phyloP scores from a whole-genome alignment of 2,329 filamentous ascomycete species.

The Seiridium unicorne region DNA sequence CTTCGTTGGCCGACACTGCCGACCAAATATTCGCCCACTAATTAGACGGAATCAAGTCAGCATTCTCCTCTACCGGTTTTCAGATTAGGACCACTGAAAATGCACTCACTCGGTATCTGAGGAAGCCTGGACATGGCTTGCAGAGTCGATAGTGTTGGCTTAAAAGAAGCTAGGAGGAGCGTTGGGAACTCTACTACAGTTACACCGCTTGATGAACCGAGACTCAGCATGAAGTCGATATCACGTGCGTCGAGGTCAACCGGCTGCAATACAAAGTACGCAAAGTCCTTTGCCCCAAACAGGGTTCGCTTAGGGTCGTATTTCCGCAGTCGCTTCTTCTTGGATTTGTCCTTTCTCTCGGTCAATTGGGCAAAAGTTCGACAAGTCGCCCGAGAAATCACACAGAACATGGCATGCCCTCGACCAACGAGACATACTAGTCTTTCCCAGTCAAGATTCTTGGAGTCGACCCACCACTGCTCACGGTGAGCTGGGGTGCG shows the following conservation, averaged over 20 bases:
- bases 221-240: neutral
- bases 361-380: neutral
- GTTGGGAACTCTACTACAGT: slow-evolving; percentile 61
- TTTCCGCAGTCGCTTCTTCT: neutral
- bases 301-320: neutral
- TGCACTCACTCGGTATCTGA: slow-evolving; percentile 37
- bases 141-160: slow-evolving; percentile 53
- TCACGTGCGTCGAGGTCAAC: slow-evolving; percentile 25
- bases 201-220: neutral
- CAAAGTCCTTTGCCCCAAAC: neutral
- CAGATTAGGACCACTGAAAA: too few species aligned
- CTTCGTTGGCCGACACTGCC: slow-evolving; percentile 15
- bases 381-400: neutral
- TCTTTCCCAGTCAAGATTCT: neutral
- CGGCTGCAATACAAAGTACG: neutral
- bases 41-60: too few species aligned
- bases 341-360: neutral
- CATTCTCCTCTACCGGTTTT: too few species aligned
- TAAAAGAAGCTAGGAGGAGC: slow-evolving; percentile 56
- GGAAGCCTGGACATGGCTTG: slow-evolving; percentile 46
- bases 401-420: neutral
- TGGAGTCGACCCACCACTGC: slow-evolving; percentile 1
- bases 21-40: slow-evolving; percentile 41
- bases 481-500: neutral
- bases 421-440: neutral